Conservation (phyloP, 1,284 basidiomycete species). For the Tetrapyrgos nigripes region DNA sequence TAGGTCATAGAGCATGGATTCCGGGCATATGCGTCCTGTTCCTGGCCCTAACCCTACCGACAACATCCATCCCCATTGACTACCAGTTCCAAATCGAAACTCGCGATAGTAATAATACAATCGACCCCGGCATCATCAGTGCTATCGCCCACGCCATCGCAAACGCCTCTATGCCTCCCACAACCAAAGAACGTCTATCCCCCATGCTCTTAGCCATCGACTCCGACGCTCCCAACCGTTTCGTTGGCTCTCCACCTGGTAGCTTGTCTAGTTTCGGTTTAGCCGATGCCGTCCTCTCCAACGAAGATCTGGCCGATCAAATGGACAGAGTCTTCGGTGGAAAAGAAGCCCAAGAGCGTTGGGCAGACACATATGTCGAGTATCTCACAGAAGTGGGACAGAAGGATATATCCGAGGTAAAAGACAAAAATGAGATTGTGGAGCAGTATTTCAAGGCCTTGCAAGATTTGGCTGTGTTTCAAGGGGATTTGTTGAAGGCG, state of each 20-base stretch:
- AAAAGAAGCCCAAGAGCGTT: background rate
- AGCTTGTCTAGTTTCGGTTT: conserved; percentile 3
- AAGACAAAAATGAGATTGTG: background rate
- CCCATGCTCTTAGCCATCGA: background rate
- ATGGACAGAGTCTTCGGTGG: conserved; percentile 1
- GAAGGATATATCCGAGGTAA: background rate
- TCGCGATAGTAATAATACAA: no score
- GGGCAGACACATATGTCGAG: conserved; percentile 2
- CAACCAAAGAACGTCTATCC: background rate
- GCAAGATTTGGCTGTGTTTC: background rate
- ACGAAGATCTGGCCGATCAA: conserved; percentile 1
- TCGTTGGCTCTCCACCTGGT: background rate
- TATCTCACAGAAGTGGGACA: conserved; percentile 6
- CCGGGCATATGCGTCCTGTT: no score
- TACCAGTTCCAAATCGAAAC: background rate
- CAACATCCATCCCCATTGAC: background rate
- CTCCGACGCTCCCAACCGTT: conserved; percentile 1
- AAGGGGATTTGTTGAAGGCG: conserved; percentile 2
- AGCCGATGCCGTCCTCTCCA: conserved; percentile 4
- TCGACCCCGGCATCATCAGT: background rate
- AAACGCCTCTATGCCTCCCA: conserved; percentile 1
- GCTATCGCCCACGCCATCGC: background rate
- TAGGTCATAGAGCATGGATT: background rate
- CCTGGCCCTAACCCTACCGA: background rate
- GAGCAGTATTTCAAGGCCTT: conserved; percentile 2